Conservation (phyloP, 2,329 filamentous ascomycete species). For the Aspergillus floridensis region DNA sequence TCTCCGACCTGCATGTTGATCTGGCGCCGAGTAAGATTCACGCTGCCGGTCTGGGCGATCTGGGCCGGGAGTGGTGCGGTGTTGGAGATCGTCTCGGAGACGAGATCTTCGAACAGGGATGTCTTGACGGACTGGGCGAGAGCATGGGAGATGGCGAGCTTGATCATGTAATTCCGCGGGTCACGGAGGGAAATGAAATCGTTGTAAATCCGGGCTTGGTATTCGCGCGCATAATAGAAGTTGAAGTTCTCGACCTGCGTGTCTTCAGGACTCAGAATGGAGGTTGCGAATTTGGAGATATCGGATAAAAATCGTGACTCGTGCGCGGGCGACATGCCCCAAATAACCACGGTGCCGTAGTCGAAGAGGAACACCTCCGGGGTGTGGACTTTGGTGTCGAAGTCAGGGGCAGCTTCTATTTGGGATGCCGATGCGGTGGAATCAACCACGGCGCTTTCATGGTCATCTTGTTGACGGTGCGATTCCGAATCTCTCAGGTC, state of each 20-base stretch:
- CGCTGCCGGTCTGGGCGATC: slow-evolving; percentile 88
- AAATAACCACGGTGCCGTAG: slow-evolving; percentile 96
- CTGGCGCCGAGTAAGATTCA: slow-evolving; percentile 79
- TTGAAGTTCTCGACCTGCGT: slow-evolving; percentile 98
- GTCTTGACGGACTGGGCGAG: slow-evolving; percentile 97
- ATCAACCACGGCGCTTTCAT: slow-evolving; percentile 26
- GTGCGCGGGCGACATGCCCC: slow-evolving; percentile 91
- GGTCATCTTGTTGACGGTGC: slow-evolving; percentile 21
- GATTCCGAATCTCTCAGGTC: slow-evolving; percentile 53
- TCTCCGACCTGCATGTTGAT: slow-evolving; percentile 99
- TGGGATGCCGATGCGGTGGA: slow-evolving; percentile 31
- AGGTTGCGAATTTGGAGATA: slow-evolving; percentile 87
- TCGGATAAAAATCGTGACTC: slow-evolving; percentile 91
- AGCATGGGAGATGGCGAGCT: slow-evolving; percentile 93
- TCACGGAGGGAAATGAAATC: slow-evolving; percentile 95
- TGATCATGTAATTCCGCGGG: slow-evolving; percentile 97
- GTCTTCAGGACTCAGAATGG: slow-evolving; percentile 83
- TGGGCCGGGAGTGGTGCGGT: slow-evolving; percentile 92
- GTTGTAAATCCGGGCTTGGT: slow-evolving; percentile 98
- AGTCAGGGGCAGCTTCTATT: slow-evolving; percentile 53
- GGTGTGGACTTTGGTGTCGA: slow-evolving; percentile 84
- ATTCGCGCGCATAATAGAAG: slow-evolving; percentile 97
- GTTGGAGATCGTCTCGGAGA: slow-evolving; percentile 87
- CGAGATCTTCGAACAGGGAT: slow-evolving; percentile 91
- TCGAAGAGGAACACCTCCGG: slow-evolving; percentile 96